phyloP scores from a whole-genome alignment of 768 basidiomycete species.

The Leccinum uliginosum region DNA sequence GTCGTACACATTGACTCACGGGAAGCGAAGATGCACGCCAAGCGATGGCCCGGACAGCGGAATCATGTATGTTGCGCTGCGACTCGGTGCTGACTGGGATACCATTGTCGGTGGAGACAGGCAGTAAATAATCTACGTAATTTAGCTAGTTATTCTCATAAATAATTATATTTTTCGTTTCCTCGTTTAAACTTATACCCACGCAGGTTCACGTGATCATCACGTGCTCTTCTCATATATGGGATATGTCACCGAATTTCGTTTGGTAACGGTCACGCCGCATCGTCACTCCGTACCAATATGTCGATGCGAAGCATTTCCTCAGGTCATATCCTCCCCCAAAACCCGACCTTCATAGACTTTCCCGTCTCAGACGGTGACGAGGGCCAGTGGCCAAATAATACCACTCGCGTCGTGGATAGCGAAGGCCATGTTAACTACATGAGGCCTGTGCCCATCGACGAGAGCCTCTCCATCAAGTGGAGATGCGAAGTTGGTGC shows the following conservation, averaged over 20 bases:
- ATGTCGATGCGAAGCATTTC: constrained; percentile 19
- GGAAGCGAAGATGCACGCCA: too few relatives aligned
- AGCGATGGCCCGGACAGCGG: too few relatives aligned
- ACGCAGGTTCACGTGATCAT: not conserved
- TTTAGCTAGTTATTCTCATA: too few relatives aligned
- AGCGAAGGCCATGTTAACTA: constrained; percentile 66
- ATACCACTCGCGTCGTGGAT: constrained; percentile 52
- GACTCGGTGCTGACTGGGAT: too few relatives aligned
- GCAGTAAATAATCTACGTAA: too few relatives aligned
- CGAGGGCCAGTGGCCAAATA: constrained; percentile 47
- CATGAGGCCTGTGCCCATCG: constrained; percentile 51
- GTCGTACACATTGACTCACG: too few relatives aligned
- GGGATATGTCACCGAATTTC: not conserved
- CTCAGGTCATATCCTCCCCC: constrained; percentile 36
- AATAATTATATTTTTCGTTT: too few relatives aligned
- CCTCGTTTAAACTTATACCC: not conserved
- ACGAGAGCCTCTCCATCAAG: constrained; percentile 48
- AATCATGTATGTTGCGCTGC: too few relatives aligned
- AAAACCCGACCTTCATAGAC: constrained; percentile 51
- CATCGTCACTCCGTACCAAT: constrained; percentile 9
- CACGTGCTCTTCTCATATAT: not conserved
- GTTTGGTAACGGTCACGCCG: not conserved
- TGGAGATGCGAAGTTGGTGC: constrained; percentile 51
- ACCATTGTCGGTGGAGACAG: too few relatives aligned
- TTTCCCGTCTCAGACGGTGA: constrained; percentile 64